Evolutionary conservation across 495 filamentous ascomycete genomes (phyloP), one percentile per base, ranked within the genome.

Genomic region (Choiromyces venosus): DNA sequence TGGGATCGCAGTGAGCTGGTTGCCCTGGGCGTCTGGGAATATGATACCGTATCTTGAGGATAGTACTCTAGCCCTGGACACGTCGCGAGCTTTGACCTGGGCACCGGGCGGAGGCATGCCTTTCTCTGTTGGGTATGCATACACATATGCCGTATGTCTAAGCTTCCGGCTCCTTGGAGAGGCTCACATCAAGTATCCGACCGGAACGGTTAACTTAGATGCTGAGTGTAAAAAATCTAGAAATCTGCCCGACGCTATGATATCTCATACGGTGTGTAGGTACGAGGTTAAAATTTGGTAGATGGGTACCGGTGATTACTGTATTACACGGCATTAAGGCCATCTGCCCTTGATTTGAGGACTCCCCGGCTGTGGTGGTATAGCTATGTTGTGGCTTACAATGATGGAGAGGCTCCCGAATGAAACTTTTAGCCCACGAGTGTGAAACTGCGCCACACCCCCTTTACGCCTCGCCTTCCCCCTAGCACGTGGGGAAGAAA

Each of bases 401-500:
- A n/a, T n/a, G n/a, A 29, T 61, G 25, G 52, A 5, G 52, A 16
- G 52, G 25, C n/a, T 61, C 52, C 10, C 12, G 9, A 61, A 61
- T 16, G 10, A 33, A n/a, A n/a, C 16, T 10, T 61, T 29, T 29
- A 61, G 52, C 52, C 16, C 52, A 4, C 1, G 52, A 2, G n/a
- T 61, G 9, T 1, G 3, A 16, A 33, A 16, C 52, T 33, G 52
- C 25, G 52, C 52, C 52, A 61, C 52, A 61, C 52, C 2, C n/a
- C 66, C 67, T 74, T 52, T 73, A 73, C 72, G 67, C 67, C 67
- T 74, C 72, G 67, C 72, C 66, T 70, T 52, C 25, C 25, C n/a
- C 18, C n/a, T n/a, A n/a, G n/a, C n/a, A n/a, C 9, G 5, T 21
- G 6, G 44, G 21, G 52, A 61, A 74, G 71, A 44, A 67, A 25